phyloP scores from a whole-genome alignment of 2,329 filamentous ascomycete species.

The Venturiaceae sp. region DNA sequence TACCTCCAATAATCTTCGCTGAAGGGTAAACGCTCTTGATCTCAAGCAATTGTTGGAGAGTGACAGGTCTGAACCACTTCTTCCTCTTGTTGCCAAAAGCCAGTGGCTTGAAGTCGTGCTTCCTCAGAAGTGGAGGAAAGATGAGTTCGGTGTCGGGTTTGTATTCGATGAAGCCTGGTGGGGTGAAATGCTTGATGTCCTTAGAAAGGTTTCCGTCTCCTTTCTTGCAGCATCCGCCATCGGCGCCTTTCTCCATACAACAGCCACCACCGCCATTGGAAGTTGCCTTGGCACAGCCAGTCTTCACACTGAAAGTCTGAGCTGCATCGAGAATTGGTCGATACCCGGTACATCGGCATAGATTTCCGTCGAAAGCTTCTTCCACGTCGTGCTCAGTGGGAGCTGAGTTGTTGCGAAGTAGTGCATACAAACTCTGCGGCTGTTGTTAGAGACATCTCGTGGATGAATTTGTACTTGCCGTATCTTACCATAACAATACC shows the following conservation, averaged over 20 bases:
- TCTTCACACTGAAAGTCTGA: constrained; percentile 64
- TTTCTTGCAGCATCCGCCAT: constrained; percentile 33
- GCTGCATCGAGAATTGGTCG: constrained; percentile 89
- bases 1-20: constrained; percentile 91
- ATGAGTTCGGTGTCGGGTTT: constrained; percentile 91
- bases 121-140: constrained; percentile 77
- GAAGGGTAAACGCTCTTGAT: constrained; percentile 80
- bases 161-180: constrained; percentile 89
- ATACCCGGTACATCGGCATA: constrained; percentile 94
- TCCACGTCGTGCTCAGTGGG: constrained; percentile 79
- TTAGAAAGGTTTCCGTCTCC: constrained; percentile 23
- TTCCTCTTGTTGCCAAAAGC: constrained; percentile 92
- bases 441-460: not conserved
- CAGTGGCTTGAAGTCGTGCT: constrained; percentile 70
- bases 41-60: constrained; percentile 74
- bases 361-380: constrained; percentile 93
- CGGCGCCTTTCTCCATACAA: constrained; percentile 52
- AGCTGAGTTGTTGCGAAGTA: constrained; percentile 72
- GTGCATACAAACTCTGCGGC: constrained; percentile 73
- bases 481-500: constrained; percentile 75
- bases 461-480: not conserved
- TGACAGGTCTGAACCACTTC: constrained; percentile 86
- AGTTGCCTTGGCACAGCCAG: constrained; percentile 44
- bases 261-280: constrained; percentile 56
- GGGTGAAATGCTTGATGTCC: constrained; percentile 58